Conservation (phyloP, 208 protist species). For the Crithidia thermophila region DNA sequence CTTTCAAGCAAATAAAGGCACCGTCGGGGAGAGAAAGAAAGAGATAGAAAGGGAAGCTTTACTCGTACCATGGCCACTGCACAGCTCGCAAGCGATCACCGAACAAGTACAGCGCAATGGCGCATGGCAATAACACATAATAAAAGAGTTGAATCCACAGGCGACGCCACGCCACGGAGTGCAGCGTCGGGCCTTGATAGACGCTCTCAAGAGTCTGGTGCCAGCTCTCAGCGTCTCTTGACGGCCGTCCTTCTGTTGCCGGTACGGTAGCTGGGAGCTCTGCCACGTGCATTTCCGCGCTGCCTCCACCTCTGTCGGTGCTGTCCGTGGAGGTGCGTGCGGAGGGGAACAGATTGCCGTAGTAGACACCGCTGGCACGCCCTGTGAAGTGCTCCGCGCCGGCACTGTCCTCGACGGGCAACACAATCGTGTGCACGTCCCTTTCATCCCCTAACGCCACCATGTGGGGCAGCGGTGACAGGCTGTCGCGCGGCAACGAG, state of each 20-base stretch:
- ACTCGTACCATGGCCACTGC: background rate
- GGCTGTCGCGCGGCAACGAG: constrained; percentile 11
- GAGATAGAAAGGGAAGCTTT: background rate
- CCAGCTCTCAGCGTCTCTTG: background rate
- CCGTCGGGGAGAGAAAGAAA: constrained; percentile 3
- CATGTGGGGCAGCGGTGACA: background rate
- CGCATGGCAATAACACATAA: constrained; percentile 1
- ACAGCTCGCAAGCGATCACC: background rate
- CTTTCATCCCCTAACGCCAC: background rate
- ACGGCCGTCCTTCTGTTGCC: background rate
- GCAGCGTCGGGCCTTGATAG: constrained; percentile 7
- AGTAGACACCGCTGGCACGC: constrained; percentile 59
- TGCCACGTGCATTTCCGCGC: no score
- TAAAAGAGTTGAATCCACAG: constrained; percentile 27
- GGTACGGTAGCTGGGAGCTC: no score
- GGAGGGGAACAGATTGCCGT: constrained; percentile 40
- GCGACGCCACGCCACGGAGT: constrained; percentile 4
- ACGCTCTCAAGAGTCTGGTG: background rate
- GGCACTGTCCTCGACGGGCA: constrained; percentile 21
- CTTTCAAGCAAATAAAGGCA: no score
- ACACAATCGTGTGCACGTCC: constrained; percentile 1
- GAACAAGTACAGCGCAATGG: background rate
- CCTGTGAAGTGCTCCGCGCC: constrained; percentile 41
- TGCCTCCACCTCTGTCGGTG: no score
- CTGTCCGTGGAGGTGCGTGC: constrained; percentile 3